Evolutionary conservation across 148 eudicot genomes (phyloP).

Genomic region (Rhododendron kiyosumense): DNA sequence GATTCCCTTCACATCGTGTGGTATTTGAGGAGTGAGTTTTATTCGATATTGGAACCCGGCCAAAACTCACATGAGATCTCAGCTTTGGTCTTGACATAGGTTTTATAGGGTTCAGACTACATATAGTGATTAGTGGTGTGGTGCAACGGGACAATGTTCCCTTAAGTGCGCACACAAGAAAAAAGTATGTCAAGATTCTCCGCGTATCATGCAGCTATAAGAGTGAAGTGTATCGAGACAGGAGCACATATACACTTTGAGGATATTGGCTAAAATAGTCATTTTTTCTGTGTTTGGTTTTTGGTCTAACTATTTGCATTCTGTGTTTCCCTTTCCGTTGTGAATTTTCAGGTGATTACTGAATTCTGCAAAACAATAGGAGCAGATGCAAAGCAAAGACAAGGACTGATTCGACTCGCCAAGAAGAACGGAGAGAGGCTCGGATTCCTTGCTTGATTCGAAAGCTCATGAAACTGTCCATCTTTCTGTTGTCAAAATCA

Average conservation of each 20-base stretch:
- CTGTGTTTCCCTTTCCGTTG: neutral
- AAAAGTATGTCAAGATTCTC: too few relatives aligned
- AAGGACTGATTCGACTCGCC: constrained; percentile 82
- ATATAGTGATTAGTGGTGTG: too few relatives aligned
- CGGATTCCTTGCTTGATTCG: constrained; percentile 35
- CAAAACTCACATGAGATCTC: too few relatives aligned
- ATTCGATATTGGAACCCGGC: too few relatives aligned
- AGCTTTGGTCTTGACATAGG: too few relatives aligned
- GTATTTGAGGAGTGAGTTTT: neutral
- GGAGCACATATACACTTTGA: neutral
- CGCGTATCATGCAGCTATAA: too few relatives aligned
- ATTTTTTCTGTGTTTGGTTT: neutral
- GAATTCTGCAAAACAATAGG: constrained; percentile 98
- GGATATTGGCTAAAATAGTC: neutral
- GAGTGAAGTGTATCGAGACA: too few relatives aligned
- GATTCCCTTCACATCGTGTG: neutral
- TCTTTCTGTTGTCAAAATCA: neutral
- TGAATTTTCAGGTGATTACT: constrained; percentile 58
- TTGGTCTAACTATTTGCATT: neutral
- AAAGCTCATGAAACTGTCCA: neutral
- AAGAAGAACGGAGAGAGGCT: constrained; percentile 90
- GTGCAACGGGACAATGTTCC: too few relatives aligned
- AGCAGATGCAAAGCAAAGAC: constrained; percentile 89
- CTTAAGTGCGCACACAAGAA: too few relatives aligned
- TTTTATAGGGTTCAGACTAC: too few relatives aligned